Evolutionary conservation across 805 yeast species (phyloP).

Genomic region (Cyberlindnera saturnus): DNA sequence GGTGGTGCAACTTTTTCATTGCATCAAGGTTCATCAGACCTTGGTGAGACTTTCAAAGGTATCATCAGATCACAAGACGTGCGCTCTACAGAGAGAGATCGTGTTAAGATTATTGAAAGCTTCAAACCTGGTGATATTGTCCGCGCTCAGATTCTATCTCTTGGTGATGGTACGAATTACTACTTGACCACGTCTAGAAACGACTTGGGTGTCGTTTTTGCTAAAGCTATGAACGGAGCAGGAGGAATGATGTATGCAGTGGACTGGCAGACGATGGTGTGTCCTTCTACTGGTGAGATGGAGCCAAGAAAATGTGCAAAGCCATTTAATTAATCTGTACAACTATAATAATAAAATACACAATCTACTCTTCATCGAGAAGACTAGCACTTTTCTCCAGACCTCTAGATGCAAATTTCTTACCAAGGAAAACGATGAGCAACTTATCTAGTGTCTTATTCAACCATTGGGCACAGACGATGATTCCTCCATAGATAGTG

Average conservation of each 20-base stretch:
- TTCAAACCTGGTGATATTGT: conserved; percentile 92
- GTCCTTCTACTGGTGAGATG: conserved; percentile 63
- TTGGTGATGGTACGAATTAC: conserved; percentile 93
- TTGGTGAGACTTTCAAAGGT: conserved; percentile 88
- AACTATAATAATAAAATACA: too few species aligned
- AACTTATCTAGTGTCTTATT: conserved; percentile 52
- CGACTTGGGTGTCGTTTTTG: conserved; percentile 91
- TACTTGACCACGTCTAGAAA: conserved; percentile 85
- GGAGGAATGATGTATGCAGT: conserved; percentile 81
- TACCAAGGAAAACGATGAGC: conserved; percentile 51
- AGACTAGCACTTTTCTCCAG: conserved; percentile 15
- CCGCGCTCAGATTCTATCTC: conserved; percentile 69
- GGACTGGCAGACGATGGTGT: conserved; percentile 94
- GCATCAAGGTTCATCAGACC: conserved; percentile 51
- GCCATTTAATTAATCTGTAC: conserved; percentile 42
- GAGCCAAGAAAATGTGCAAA: conserved; percentile 91
- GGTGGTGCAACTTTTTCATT: conserved; percentile 39
- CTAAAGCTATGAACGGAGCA: conserved; percentile 56
- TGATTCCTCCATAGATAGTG: conserved; percentile 78
- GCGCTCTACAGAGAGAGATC: conserved; percentile 85
- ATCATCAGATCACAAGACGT: conserved; percentile 83
- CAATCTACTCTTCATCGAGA: conserved; percentile 11
- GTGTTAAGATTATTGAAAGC: conserved; percentile 69
- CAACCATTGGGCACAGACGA: conserved; percentile 62
- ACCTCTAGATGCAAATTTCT: conserved; percentile 33